These are phyloP conservation scores for Paecilomyces dactylethromorphus DNA, from an alignment of 2,329 filamentous ascomycete species.

Conservation along the genomic window DNA sequence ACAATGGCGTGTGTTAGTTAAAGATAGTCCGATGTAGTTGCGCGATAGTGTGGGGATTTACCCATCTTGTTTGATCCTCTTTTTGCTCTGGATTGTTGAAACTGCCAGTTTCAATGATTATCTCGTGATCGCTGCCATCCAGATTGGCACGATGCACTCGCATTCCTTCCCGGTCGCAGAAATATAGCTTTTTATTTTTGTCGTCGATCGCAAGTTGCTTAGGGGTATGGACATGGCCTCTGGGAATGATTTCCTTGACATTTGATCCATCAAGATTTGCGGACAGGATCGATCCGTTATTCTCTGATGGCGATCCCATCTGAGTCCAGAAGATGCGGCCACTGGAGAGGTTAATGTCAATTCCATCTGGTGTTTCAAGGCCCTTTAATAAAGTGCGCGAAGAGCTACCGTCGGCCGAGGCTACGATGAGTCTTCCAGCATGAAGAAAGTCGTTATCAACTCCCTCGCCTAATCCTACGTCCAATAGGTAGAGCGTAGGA, in stretches of 20 bases:
- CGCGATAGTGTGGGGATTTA: too few relatives aligned
- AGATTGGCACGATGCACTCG: slow-evolving; percentile 3
- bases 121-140: slow-evolving; percentile 5
- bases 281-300: neutral
- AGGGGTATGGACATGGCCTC: neutral
- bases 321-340: neutral
- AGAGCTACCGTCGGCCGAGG: too few relatives aligned
- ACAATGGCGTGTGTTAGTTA: too few relatives aligned
- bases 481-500: too few relatives aligned
- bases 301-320: neutral
- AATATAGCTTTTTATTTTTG: slow-evolving; percentile 2
- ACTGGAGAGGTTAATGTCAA: neutral
- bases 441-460: too few relatives aligned
- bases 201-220: neutral
- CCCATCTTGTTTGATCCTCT: neutral
- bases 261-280: neutral
- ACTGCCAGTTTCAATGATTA: neutral
- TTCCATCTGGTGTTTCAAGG: neutral
- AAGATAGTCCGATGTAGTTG: too few relatives aligned
- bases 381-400: too few relatives aligned
- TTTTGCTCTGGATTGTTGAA: neutral
- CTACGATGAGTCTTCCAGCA: too few relatives aligned
- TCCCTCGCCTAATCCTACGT: too few relatives aligned
- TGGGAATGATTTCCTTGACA: neutral
- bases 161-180: slow-evolving; percentile 7